Conservation (phyloP, 2,329 filamentous ascomycete species). For the Pseudofabraea citricarpa region DNA sequence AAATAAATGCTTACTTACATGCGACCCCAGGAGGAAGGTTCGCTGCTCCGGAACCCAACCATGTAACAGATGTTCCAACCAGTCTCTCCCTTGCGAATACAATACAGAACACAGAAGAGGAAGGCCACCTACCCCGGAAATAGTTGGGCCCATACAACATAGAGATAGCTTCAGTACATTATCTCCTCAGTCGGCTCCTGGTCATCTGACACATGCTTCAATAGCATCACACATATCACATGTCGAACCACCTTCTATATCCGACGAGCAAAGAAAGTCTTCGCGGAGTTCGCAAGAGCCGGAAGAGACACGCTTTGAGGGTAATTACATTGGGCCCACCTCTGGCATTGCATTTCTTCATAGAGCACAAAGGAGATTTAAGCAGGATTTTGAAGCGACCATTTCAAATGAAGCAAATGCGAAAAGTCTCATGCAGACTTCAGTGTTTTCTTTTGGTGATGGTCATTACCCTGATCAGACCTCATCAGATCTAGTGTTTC, state of each 20-base stretch:
- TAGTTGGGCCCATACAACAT: too few species aligned
- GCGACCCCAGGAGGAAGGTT: conserved; percentile 5
- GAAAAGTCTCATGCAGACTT: conserved; percentile 1
- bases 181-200: too few species aligned
- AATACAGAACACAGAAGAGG: conserved; percentile 7
- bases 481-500: conserved; percentile 4
- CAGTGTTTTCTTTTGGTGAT: conserved; percentile 15
- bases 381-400: conserved; percentile 30
- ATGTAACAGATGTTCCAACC: conserved; percentile 5
- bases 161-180: too few species aligned
- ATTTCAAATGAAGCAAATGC: conserved; percentile 1
- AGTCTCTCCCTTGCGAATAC: conserved; percentile 7
- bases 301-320: conserved; percentile 28
- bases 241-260: background rate
- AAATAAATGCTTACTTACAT: background rate
- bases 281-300: conserved; percentile 5
- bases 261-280: conserved; percentile 1
- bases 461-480: background rate
- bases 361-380: conserved; percentile 46
- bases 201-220: too few species aligned
- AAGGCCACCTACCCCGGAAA: conserved; percentile 5
- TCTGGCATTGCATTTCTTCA: conserved; percentile 52
- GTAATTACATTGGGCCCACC: conserved; percentile 50
- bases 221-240: too few species aligned
- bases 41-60: conserved; percentile 9